Evolutionary conservation across 805 yeast genomes (phyloP).

Genomic region (Sugiyamaella chiloensis): DNA sequence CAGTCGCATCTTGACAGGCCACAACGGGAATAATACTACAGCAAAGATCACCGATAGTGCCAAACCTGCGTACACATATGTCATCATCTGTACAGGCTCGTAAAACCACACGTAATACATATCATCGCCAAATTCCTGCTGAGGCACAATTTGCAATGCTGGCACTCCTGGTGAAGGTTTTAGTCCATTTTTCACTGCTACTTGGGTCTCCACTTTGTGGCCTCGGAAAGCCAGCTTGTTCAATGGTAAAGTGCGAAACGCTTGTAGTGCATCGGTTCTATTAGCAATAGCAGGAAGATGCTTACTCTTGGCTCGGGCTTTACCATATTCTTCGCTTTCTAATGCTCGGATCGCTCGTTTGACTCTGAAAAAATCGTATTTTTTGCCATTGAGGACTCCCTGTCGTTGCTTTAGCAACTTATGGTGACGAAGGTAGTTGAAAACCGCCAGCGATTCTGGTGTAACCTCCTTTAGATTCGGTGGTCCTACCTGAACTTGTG

Average conservation of each 20-base stretch:
- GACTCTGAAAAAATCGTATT: slow-evolving; percentile 76
- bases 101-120: slow-evolving; percentile 81
- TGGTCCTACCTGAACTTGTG: slow-evolving; percentile 28
- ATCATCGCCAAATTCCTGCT: slow-evolving; percentile 40
- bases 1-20: slow-evolving; percentile 87
- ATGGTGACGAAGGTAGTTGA: slow-evolving; percentile 65
- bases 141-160: slow-evolving; percentile 37
- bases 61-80: slow-evolving; percentile 59
- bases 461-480: slow-evolving; percentile 36
- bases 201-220: slow-evolving; percentile 59
- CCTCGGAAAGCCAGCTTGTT: slow-evolving; percentile 74
- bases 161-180: slow-evolving; percentile 62
- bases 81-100: slow-evolving; percentile 65
- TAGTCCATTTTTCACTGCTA: slow-evolving; percentile 61
- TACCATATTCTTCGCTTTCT: slow-evolving; percentile 63
- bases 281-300: slow-evolving; percentile 48
- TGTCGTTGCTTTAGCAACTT: slow-evolving; percentile 71
- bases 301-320: slow-evolving; percentile 42
- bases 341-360: slow-evolving; percentile 82
- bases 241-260: slow-evolving; percentile 66
- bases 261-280: slow-evolving; percentile 55
- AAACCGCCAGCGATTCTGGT: slow-evolving; percentile 66
- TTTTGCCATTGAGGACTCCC: slow-evolving; percentile 70
- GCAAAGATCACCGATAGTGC: slow-evolving; percentile 63
- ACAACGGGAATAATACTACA: slow-evolving; percentile 79